These are phyloP conservation scores for Fragilaria crotonensis DNA, from an alignment of 108 stramenopile genomes.

Conservation along the genomic window DNA sequence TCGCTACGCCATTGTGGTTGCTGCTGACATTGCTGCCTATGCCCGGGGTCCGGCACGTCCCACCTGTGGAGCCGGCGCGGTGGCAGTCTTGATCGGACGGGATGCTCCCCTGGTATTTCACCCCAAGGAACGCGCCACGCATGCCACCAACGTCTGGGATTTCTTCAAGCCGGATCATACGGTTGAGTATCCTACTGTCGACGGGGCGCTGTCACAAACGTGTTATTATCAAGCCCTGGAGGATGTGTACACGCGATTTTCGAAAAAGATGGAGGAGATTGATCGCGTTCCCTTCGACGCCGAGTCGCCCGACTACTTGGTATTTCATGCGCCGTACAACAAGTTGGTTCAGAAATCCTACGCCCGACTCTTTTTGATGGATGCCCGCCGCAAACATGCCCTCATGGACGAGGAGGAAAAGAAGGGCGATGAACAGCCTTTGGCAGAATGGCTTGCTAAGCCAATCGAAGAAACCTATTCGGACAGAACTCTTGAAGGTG, in stretches of 20 bases:
- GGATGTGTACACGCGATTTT: conserved; percentile 82
- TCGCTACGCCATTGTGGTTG: conserved; percentile 94
- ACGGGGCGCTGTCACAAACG: conserved; percentile 88
- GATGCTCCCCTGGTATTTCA: conserved; percentile 84
- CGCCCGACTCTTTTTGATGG: conserved; percentile 81
- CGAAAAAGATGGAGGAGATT: conserved; percentile 49
- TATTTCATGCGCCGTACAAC: conserved; percentile 98
- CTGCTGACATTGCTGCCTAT: conserved; percentile 93
- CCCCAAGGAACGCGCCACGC: conserved; percentile 75
- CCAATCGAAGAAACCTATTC: conserved; percentile 85
- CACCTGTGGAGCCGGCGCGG: conserved; percentile 94
- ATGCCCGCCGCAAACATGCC: conserved; percentile 52
- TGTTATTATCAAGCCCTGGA: conserved; percentile 95
- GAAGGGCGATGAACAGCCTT: conserved; percentile 18
- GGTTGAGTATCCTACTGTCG: conserved; percentile 93
- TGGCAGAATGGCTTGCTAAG: conserved; percentile 49
- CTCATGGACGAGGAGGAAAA: conserved; percentile 21
- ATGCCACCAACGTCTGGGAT: conserved; percentile 92
- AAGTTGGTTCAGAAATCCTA: conserved; percentile 96
- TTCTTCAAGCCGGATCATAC: conserved; percentile 96
- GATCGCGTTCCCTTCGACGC: conserved; percentile 36
- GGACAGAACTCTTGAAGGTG: conserved; percentile 57
- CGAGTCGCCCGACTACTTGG: conserved; percentile 77
- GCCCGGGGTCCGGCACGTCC: conserved; percentile 92
- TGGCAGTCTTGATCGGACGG: conserved; percentile 89